A percentile compares a stretch with the other conserved stretches of the same genome.
Evolutionary conservation across 192 early-diverging fungal species (phyloP).

Genomic region (Entrophospora sp.): DNA sequence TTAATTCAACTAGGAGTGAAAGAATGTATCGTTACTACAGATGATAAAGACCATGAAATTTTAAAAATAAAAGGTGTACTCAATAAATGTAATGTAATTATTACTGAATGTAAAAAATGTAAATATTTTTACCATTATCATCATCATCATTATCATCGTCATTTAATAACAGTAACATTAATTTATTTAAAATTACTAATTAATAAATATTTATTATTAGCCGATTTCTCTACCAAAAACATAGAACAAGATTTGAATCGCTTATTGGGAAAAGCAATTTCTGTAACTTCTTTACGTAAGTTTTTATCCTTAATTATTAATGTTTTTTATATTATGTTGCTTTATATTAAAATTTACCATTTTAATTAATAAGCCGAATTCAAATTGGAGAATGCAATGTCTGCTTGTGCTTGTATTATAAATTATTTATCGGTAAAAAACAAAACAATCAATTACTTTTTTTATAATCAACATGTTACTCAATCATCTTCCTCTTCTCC

Average conservation of each 20-base stretch:
- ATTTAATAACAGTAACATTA: too few relatives aligned
- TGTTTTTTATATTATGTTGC: too few relatives aligned
- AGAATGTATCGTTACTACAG: slow-evolving; percentile 68
- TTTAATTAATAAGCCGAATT: slow-evolving; percentile 48
- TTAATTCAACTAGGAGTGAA: slow-evolving; percentile 89
- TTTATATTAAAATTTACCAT: too few relatives aligned
- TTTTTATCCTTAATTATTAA: too few relatives aligned
- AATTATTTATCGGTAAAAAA: slow-evolving; percentile 57
- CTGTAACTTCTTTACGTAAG: slow-evolving; percentile 56
- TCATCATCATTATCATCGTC: too few relatives aligned
- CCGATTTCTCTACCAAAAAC: slow-evolving; percentile 63
- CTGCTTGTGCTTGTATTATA: slow-evolving; percentile 55
- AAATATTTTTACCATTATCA: too few relatives aligned
- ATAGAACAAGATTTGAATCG: slow-evolving; percentile 83
- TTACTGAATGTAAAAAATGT: slow-evolving; percentile 60
- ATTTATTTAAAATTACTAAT: too few relatives aligned
- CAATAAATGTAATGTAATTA: slow-evolving; percentile 66
- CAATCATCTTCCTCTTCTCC: not conserved
- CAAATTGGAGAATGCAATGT: slow-evolving; percentile 64
- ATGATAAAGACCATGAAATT: slow-evolving; percentile 60
- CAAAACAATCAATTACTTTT: not conserved
- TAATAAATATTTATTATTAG: slow-evolving; percentile 26
- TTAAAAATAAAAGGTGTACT: slow-evolving; percentile 62
- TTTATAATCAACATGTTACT: too few relatives aligned
- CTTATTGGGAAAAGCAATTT: slow-evolving; percentile 59